A percentile compares a stretch with the other conserved stretches of the same genome.
Conservation (phyloP, 306 rosid genomes). For the Fagus sylvatica region DNA sequence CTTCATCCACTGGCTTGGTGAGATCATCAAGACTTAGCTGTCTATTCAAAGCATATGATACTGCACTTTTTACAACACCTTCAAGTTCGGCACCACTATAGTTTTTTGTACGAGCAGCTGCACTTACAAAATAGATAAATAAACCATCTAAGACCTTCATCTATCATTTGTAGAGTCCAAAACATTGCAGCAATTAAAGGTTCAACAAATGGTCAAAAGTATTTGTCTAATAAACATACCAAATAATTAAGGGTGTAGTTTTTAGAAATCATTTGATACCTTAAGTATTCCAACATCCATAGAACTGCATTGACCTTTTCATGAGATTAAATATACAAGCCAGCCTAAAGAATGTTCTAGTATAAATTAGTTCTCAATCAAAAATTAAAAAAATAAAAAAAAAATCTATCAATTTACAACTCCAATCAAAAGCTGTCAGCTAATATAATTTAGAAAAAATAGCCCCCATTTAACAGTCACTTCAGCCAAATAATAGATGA, state of each 20-base stretch:
- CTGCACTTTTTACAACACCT: slow-evolving; percentile 99
- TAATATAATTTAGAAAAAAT: slow-evolving; percentile 19
- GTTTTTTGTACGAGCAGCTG: slow-evolving; percentile 98
- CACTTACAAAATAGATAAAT: slow-evolving; percentile 21
- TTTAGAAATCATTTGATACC: slow-evolving; percentile 8
- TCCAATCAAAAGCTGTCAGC: not conserved
- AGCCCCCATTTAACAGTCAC: slow-evolving; percentile 12
- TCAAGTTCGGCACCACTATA: slow-evolving; percentile 99
- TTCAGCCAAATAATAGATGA: slow-evolving; percentile 15
- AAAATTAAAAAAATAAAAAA: no score
- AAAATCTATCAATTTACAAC: no score
- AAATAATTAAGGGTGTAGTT: not conserved
- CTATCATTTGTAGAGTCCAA: slow-evolving; percentile 6
- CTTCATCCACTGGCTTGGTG: slow-evolving; percentile 94
- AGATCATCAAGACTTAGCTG: slow-evolving; percentile 93
- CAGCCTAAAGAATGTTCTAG: slow-evolving; percentile 14
- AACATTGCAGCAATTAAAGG: not conserved
- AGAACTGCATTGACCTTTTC: not conserved
- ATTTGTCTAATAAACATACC: not conserved
- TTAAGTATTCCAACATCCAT: not conserved
- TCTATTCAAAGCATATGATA: slow-evolving; percentile 92
- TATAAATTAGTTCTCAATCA: slow-evolving; percentile 4
- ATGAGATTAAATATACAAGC: slow-evolving; percentile 12
- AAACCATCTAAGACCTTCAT: slow-evolving; percentile 17
- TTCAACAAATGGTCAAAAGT: not conserved